A percentile compares a stretch with the other conserved stretches of the same genome.
phyloP scores from a whole-genome alignment of 805 yeast genomes.

The Cyberlindnera meyerae region DNA sequence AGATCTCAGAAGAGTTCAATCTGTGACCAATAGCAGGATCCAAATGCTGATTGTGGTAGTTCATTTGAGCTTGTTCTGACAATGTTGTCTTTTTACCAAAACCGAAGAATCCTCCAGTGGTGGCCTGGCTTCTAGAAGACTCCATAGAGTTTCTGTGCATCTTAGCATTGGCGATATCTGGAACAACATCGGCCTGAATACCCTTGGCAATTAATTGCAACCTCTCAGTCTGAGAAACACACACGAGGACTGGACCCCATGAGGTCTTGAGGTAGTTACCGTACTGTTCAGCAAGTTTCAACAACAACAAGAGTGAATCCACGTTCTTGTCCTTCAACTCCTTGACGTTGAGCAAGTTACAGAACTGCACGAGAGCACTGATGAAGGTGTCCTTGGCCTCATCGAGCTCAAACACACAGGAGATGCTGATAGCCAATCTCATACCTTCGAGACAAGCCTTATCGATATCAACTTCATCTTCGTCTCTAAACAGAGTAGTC shows the following conservation, averaged over 20 bases:
- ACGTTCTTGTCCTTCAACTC: constrained; percentile 78
- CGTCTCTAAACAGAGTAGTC: constrained; percentile 89
- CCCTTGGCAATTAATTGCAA: constrained; percentile 85
- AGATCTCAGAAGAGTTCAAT: constrained; percentile 62
- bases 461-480: constrained; percentile 68
- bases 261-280: constrained; percentile 71
- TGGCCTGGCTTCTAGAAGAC: constrained; percentile 36
- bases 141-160: constrained; percentile 45
- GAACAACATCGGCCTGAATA: constrained; percentile 74
- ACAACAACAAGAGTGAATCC: constrained; percentile 66
- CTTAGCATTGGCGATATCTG: constrained; percentile 79
- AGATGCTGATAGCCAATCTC: constrained; percentile 71
- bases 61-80: constrained; percentile 63
- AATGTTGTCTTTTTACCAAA: constrained; percentile 51
- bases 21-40: constrained; percentile 51
- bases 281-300: constrained; percentile 73
- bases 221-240: constrained; percentile 88
- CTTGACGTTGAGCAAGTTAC: constrained; percentile 71
- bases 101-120: constrained; percentile 41
- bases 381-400: constrained; percentile 86
- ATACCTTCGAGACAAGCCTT: constrained; percentile 79
- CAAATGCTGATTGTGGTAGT: constrained; percentile 67
- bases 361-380: constrained; percentile 83
- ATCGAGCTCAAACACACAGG: constrained; percentile 78
- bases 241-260: constrained; percentile 79